Percentiles rank a stretch among this genome's conserved stretches.
These are phyloP conservation scores for Pedinophyceae sp. DNA, from an alignment of 139 green algal species.

Conservation along the genomic window DNA sequence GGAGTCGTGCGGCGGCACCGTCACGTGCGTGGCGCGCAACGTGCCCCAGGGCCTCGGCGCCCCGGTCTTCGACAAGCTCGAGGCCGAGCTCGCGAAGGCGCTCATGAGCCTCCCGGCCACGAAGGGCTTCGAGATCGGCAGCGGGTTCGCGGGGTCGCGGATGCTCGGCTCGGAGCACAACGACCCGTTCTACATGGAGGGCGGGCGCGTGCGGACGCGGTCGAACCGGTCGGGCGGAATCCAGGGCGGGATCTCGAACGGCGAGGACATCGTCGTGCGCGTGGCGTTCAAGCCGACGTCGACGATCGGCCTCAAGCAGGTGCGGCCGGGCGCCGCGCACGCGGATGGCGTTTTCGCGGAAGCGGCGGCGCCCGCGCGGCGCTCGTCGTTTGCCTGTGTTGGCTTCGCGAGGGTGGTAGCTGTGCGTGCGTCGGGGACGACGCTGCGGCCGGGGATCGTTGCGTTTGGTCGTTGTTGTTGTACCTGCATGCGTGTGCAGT, in stretches of 20 bases:
- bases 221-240: constrained; percentile 69
- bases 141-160: constrained; percentile 60
- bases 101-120: constrained; percentile 60
- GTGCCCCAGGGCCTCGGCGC: constrained; percentile 72
- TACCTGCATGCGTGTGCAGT: not conserved
- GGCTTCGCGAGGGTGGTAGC: no score
- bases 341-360: no score
- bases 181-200: constrained; percentile 83
- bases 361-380: no score
- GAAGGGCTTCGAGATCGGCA: constrained; percentile 95
- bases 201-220: constrained; percentile 57
- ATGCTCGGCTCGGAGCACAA: constrained; percentile 92
- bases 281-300: constrained; percentile 97
- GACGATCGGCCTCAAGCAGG: constrained; percentile 80
- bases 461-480: no score
- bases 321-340: no score
- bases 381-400: no score
- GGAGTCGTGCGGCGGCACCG: constrained; percentile 88
- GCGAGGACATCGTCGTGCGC: constrained; percentile 86
- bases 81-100: constrained; percentile 92
- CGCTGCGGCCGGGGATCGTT: no score
- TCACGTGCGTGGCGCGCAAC: constrained; percentile 89
- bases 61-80: constrained; percentile 97
- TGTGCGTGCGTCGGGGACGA: no score
- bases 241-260: constrained; percentile 87